Base-by-base conservation (phyloP, 305 asterid species). In the Fraxinus nigra region DNA sequence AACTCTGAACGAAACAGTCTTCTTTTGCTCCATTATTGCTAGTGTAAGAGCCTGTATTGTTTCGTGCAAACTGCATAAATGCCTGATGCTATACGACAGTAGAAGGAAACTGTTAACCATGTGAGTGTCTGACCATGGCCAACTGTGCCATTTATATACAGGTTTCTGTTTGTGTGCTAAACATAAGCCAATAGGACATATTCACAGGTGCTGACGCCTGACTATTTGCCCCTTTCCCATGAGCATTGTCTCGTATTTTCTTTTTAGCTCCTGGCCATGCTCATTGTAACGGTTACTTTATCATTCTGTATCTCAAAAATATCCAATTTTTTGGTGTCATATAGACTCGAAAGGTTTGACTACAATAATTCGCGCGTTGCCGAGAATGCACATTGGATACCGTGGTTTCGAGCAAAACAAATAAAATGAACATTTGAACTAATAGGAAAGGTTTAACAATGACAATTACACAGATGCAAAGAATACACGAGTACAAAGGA, bases 281-380 rank as follows among this genome's bases (percentile, higher is more conserved):
- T 69, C 87, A 77, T 81, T 77, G 76, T 74, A 90, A 90, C 90
- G 89, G 93, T 89, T 90, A 90, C 84, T 86, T 86, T 80, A 76
- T 65, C 30, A 26, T 18, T 75, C 70, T 5, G n/a, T 16, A 32
- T 22, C 20, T 78, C 7, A 24, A 14, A 38, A 43, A 1, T 72
- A 20, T 18, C 13, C 30, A 59, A 18, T 18, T 59, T 59, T 59
- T 20, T 18, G 26, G 69, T 20, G 13, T 59, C 69, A 7, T 7
- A 2, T 56, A 59, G 14, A 59, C 69, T 59, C 30, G 69, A 20
- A 59, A 20, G 13, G 28, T 59, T 59, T 59, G 24, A 54, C 24
- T 54, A 54, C 24, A 54, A n/a, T 54, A 54, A 54, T 54, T 54
- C 9, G 63, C 10, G 24, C 63, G 24, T n/a, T n/a, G 24, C 63